Base-by-base conservation (phyloP, 1,139 yeast species). In the Yamadazyma songkhlaensis region DNA sequence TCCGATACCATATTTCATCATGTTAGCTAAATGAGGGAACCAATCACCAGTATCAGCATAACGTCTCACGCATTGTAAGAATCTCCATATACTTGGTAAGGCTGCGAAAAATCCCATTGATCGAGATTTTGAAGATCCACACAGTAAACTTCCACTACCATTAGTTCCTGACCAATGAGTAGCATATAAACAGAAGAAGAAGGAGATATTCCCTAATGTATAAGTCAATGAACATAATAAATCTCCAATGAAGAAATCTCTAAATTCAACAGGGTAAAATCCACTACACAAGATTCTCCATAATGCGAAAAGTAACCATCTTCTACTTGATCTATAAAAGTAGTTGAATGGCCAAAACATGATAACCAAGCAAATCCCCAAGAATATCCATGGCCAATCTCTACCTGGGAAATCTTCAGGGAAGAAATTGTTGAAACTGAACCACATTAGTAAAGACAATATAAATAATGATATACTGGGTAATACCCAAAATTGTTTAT, bases 21-120 rank as follows among this genome's bases (percentile, higher is more conserved):
- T 87, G 54, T 92, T 92, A n/a, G 96, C 92, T 43, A 92, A 64
- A 71, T 92, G 99, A 1, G 99, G 99, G 55, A 92, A 94, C 85
- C 90, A 83, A 53, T 90, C 96, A 1, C 95, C 92, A 0, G 97
- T 84, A 55, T 92, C 99, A 35, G 82, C 77, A 57, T 75, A 92
- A 74, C 99, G 95, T 50, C 99, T 70, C 23, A 84, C 58, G 60
- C 98, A 92, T 58, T 92, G 99, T 38, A 90, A 57, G 38, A 85
- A 77, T 63, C 99, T 84, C 88, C 95, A 88, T 31, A 88, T 76
- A 44, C 89, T 84, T 0, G 99, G 98, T 20, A 92, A 59, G 3
- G 95, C 72, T 29, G 88, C 73, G 49, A 90, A 72, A 48, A 90
- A 86, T 3, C 97, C 98, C 78, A 90, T 75, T 10, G 77, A 48